Percentiles rank a stretch among this genome's conserved stretches.
Conservation (phyloP, 2,329 filamentous ascomycete genomes). For the Colletotrichum siamense region DNA sequence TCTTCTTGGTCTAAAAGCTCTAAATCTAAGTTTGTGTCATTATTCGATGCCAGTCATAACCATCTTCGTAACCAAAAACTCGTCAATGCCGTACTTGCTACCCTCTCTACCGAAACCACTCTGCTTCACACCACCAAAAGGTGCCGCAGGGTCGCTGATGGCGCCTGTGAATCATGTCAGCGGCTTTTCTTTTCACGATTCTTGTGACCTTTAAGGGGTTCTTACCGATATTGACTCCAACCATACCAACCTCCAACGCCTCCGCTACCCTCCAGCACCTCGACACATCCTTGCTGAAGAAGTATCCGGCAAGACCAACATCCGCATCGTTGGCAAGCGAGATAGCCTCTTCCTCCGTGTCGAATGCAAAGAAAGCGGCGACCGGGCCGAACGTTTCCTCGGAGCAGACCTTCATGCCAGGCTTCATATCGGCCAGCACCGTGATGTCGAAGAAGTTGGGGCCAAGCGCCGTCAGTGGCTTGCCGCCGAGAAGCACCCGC, state of each 20-base stretch:
- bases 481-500: slow-evolving; percentile 67
- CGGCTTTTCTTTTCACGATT: background rate
- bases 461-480: slow-evolving; percentile 35
- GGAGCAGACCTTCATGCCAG: slow-evolving; percentile 48
- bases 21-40: background rate
- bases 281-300: slow-evolving; percentile 66
- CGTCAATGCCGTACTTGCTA: slow-evolving; percentile 39
- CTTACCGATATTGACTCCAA: slow-evolving; percentile 57
- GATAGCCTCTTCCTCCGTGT: slow-evolving; percentile 47
- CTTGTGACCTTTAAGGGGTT: slow-evolving; percentile 22
- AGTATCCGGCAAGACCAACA: slow-evolving; percentile 65
- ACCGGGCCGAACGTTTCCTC: slow-evolving; percentile 55
- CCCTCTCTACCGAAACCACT: slow-evolving; percentile 52
- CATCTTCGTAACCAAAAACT: slow-evolving; percentile 23
- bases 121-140: slow-evolving; percentile 54
- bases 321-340: slow-evolving; percentile 55
- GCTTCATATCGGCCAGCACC: slow-evolving; percentile 47
- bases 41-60: slow-evolving; percentile 20
- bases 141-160: slow-evolving; percentile 44
- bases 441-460: slow-evolving; percentile 53
- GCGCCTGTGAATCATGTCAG: background rate
- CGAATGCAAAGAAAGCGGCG: slow-evolving; percentile 47
- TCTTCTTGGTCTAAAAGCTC: background rate
- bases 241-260: slow-evolving; percentile 65
- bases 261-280: slow-evolving; percentile 54